Base-by-base conservation (phyloP, 176 grass and related monocot genomes). In the Paspalum notatum region DNA sequence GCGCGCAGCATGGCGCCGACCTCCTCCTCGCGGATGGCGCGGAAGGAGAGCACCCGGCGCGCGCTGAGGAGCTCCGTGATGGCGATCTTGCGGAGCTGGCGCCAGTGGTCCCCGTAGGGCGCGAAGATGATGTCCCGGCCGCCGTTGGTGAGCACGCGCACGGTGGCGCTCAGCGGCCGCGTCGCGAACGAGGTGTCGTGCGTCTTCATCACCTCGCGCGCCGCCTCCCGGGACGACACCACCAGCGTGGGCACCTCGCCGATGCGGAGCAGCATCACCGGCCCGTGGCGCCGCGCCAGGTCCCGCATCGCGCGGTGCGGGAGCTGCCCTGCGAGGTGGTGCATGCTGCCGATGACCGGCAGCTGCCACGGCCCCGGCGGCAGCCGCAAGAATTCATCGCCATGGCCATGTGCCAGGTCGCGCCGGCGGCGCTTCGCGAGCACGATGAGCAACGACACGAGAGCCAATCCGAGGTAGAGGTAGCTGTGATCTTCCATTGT, bases 101-200 rank as follows among this genome's bases (percentile, higher is more conserved):
- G 85, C 94, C 94, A 97, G 74, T 92, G 77, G 0, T 78, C 78
- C 0, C 94, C 86, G 81, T 93, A 91, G 4, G 94, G 89, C 1
- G 91, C 80, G 62, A 91, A 93, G 80, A 81, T 42, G 47, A 97
- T 85, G 75, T 90, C 89, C 9, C 43, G 27, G 65, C 74, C 80
- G 25, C 58, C 79, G 87, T 65, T 80, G 46, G 43, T 65, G 7
- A 91, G 15, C 41, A 64, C 76, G 24, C 87, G 26, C n/a, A 79
- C 71, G 37, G 89, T 90, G 53, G 87, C 32, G 43, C 74, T 74
- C 32, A 80, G 60, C 6, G 91, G 89, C 21, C 94, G 85, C 27
- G 52, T 47, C 17, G 91, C 78, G 63, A 93, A 92, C 52, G 54
- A 26, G 47, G 76, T n/a, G 48, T 66, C 64, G 76, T 79, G 76